Evolutionary conservation across 108 stramenopile genomes (phyloP), one percentile per base, ranked within the genome.

Genomic region (Cyclotella atomus): DNA sequence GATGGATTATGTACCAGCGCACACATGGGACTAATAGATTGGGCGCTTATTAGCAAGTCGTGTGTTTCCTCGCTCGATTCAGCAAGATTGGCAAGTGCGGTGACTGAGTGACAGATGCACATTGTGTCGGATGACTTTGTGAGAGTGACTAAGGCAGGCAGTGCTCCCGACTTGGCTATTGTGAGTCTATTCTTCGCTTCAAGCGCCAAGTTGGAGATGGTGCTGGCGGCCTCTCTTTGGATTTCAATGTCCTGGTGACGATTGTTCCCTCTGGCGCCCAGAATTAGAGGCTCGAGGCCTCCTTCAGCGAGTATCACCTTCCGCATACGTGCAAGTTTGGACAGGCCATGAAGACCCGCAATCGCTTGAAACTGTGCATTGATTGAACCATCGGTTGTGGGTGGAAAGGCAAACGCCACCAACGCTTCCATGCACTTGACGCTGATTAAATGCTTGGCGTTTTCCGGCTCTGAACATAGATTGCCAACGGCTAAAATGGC

Each of bases 331-430:
- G 79, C 73, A 44, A 88, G 84, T 36, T 90, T 88, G 29, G 91
- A 85, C 16, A 95, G 74, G 21, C 92, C 90, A 20, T 84, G 85
- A 16, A 95, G 83, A 19, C 91, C 91, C 43, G 94, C 92, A 36
- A 95, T 89, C 36, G 94, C 92, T 71, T 94, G 92, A 73, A 93
- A 95, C 76, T 93, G 94, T n/a, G 91, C 86, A 55, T 92, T 90
- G 19, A 83, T 44, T 20, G 85, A 71, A 16, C 81, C 81, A 12
- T 84, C 74, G 52, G 83, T 86, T 38, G 77, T 75, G 21, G 85
- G 78, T 19, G 88, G 91, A 55, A 91, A 93, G 9, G 92, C 86
- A 62, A 87, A 93, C 24, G 90, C 81, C 36, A 95, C 82, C 24
- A 91, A 68, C 21, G 89, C 81, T 53, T 89, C 79, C 33, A 87